Base-by-base conservation (phyloP, 169 alveolate species). In the Eimeria necatrix region DNA sequence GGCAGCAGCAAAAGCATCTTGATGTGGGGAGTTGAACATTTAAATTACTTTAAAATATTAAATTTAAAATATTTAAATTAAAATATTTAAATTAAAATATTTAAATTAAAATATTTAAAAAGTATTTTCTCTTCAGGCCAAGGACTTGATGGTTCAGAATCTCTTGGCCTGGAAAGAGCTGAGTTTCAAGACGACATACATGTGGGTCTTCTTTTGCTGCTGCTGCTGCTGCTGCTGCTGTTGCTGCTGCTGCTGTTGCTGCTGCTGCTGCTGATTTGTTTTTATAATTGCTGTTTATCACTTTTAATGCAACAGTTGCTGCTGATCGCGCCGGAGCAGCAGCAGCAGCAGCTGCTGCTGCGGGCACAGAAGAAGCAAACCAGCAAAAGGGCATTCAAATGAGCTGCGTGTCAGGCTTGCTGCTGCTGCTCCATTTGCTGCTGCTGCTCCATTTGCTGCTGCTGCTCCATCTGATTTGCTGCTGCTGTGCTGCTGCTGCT, bases 91-190 rank as follows among this genome's bases (percentile, higher is more conserved):
- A 20, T 5, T 3, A 20, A 60, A 3, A 20, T 32, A 32, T 78
- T 3, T 41, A 7, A 18, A 3, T 2, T 2, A 14, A 20, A 4
- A 10, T n/a, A 7, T 60, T 3, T 41, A 2, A n/a, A n/a, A n/a
- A n/a, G n/a, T n/a, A n/a, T 26, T 71, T 49, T 76, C 46, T 41
- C 16, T 53, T 51, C 90, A 52, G 90, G 73, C 90, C 16, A 53
- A 81, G 14, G 90, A 51, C 32, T n/a, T 60, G 59, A 52, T 61
- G 78, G 71, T 87, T 4, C 70, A 87, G 94, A 74, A 52, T 41
- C 94, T 74, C 20, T n/a, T 26, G 60, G 86, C 64, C 3, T 87
- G 94, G 94, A 59, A 86, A 5, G 93, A 86, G 4, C 59, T 86
- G 80, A 68, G 52, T 41, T 68, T 68, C 51, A 68, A 68, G 48